Evolutionary conservation across 2,329 filamentous ascomycete genomes (phyloP).

Genomic region (Trichoderma gracile): DNA sequence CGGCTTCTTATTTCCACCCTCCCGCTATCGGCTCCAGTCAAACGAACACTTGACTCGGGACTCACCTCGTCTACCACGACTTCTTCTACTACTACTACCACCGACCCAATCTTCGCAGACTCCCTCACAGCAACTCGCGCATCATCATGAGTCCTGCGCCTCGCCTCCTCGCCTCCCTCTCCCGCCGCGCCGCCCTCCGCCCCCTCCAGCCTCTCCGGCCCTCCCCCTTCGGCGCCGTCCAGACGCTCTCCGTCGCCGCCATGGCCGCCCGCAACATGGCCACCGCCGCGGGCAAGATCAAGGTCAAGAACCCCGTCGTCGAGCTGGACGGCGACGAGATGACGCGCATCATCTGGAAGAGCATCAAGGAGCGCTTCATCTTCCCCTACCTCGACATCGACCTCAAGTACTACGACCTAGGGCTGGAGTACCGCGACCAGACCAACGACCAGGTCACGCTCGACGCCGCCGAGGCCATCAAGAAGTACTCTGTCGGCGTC

Average conservation of each 20-base stretch:
- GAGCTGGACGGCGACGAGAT: conserved; percentile 95
- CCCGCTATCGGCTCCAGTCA: conserved; percentile 1
- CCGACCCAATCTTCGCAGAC: too few relatives aligned
- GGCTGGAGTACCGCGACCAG: conserved; percentile 90
- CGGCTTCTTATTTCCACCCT: neutral
- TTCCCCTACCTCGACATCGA: conserved; percentile 94
- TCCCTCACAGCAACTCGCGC: too few relatives aligned
- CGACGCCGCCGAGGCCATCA: conserved; percentile 94
- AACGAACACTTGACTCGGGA: neutral
- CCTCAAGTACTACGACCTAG: conserved; percentile 96
- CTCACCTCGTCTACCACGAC: neutral
- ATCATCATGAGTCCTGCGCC: conserved; percentile 32
- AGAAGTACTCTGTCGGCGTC: conserved; percentile 98
- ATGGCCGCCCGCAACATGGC: conserved; percentile 68
- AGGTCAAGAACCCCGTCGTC: conserved; percentile 98
- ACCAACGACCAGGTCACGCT: conserved; percentile 95
- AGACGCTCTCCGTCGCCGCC: conserved; percentile 65
- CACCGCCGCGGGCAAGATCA: conserved; percentile 73
- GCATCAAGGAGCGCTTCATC: conserved; percentile 99
- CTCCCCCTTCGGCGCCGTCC: conserved; percentile 43
- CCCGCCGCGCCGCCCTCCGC: conserved; percentile 34
- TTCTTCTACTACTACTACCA: neutral
- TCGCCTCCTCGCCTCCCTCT: conserved; percentile 36
- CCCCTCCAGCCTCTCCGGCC: conserved; percentile 43
- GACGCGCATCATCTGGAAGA: conserved; percentile 98